These are phyloP conservation scores for Phaffomyces thermotolerans DNA, from an alignment of 805 yeast species.

Conservation along the genomic window DNA sequence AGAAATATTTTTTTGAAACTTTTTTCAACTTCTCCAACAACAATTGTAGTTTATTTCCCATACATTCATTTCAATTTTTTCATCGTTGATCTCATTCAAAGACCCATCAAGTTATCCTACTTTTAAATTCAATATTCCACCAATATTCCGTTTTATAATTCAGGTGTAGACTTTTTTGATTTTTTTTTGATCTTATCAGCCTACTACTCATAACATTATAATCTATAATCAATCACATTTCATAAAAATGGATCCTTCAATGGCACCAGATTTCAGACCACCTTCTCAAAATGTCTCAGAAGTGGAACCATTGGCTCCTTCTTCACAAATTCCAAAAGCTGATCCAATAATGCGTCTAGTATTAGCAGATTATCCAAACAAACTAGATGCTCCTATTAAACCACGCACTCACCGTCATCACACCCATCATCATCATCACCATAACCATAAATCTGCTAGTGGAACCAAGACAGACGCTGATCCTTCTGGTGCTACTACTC, in stretches of 20 bases:
- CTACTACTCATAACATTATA: no score
- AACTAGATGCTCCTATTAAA: constrained; percentile 68
- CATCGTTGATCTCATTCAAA: no score
- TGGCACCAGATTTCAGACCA: constrained; percentile 85
- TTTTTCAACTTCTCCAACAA: no score
- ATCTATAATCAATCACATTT: neutral
- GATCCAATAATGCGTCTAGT: constrained; percentile 75
- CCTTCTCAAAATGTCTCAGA: constrained; percentile 61
- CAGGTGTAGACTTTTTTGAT: no score
- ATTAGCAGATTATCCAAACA: constrained; percentile 63
- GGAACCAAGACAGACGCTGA: constrained; percentile 5
- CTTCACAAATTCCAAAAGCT: constrained; percentile 61
- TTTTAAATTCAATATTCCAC: no score
- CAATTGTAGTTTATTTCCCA: no score
- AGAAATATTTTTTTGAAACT: no score
- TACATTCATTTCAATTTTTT: no score
- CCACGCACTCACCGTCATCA: constrained; percentile 30
- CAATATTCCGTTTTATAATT: no score
- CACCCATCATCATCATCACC: constrained; percentile 9
- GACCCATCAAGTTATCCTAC: no score
- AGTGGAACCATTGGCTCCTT: constrained; percentile 60
- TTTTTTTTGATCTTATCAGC: neutral
- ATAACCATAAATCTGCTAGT: constrained; percentile 7
- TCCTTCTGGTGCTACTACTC: constrained; percentile 11
- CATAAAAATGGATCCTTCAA: constrained; percentile 74